Evolutionary conservation across 2,329 filamentous ascomycete genomes (phyloP).

Genomic region (Botrytis fabae): DNA sequence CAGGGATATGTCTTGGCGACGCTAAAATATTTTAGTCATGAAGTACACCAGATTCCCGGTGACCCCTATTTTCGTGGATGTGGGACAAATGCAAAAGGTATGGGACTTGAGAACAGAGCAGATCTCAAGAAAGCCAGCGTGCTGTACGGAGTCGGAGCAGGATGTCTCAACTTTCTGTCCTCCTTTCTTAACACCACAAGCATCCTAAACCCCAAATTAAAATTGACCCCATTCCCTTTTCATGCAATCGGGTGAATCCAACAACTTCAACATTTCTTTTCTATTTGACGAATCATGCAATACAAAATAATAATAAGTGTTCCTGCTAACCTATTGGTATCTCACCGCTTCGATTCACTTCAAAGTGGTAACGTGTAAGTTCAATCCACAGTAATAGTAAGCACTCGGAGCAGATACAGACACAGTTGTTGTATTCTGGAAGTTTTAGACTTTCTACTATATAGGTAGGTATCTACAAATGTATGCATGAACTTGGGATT

Average conservation of each 20-base stretch:
- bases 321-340: not conserved
- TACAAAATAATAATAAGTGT: not conserved
- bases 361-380: slow-evolving; percentile 14
- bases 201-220: not conserved
- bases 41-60: slow-evolving; percentile 8
- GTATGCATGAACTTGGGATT: not conserved
- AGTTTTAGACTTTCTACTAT: not conserved
- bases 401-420: not conserved
- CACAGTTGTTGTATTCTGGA: not conserved
- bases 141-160: not conserved
- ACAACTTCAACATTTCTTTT: slow-evolving; percentile 1
- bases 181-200: not conserved
- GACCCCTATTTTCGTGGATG: slow-evolving; percentile 20
- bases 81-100: not conserved
- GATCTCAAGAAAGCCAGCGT: not conserved
- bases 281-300: not conserved
- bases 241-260: slow-evolving; percentile 5
- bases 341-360: slow-evolving; percentile 20
- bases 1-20: slow-evolving; percentile 23
- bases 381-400: not conserved
- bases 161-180: not conserved
- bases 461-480: not conserved
- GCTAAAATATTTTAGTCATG: slow-evolving; percentile 22
- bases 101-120: not conserved
- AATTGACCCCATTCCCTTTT: not conserved